phyloP scores from a whole-genome alignment of 306 rosid species.

The Crotalaria pallida region DNA sequence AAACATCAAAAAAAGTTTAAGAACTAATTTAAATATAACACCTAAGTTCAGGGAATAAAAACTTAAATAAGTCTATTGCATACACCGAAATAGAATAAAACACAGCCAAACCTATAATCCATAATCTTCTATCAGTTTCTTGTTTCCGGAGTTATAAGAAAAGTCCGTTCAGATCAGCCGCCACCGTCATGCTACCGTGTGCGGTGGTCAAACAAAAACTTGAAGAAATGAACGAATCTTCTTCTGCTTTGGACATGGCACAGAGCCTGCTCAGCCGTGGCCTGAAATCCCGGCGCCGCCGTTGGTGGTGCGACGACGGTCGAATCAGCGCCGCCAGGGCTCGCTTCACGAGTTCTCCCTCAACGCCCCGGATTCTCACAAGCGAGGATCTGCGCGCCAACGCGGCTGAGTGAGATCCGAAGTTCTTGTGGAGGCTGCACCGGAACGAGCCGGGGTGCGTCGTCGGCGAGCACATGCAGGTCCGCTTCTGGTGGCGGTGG shows the following conservation, averaged over 20 bases:
- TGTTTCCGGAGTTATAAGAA: constrained; percentile 37
- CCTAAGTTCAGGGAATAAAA: too few species aligned
- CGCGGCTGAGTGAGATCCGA: constrained; percentile 17
- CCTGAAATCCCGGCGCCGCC: constrained; percentile 46
- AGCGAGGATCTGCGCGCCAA: constrained; percentile 53
- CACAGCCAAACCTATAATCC: not conserved
- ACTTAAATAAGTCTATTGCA: not conserved
- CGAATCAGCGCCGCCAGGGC: constrained; percentile 64
- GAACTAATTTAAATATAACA: too few species aligned
- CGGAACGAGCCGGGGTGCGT: constrained; percentile 78
- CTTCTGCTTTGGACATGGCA: constrained; percentile 30
- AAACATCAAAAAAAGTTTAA: too few species aligned
- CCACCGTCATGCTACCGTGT: not conserved
- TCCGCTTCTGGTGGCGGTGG: constrained; percentile 40
- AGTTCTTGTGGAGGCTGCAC: constrained; percentile 60
- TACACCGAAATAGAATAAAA: not conserved
- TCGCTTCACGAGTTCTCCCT: constrained; percentile 62
- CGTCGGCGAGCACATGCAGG: constrained; percentile 82
- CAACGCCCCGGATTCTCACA: constrained; percentile 68
- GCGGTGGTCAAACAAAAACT: not conserved
- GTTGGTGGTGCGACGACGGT: constrained; percentile 67
- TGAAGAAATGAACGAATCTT: not conserved
- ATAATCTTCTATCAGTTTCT: constrained; percentile 4
- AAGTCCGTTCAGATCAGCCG: constrained; percentile 26
- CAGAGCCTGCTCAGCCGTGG: constrained; percentile 68